Conservation (phyloP, 257 asterid species). For the Solanum medicagineum region DNA sequence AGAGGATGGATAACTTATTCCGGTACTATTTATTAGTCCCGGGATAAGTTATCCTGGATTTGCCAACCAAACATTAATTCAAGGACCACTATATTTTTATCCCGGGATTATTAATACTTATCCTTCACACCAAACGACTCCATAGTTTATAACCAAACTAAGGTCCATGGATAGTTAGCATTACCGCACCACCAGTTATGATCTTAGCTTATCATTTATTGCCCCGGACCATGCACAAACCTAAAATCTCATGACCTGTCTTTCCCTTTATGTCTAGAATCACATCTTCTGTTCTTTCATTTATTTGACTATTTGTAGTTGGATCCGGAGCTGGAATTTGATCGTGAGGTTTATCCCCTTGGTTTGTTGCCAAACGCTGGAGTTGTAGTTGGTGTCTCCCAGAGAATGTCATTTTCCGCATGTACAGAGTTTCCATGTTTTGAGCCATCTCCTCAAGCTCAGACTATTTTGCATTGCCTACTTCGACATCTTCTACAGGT, state of each 20-base stretch:
- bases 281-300: background rate
- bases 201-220: background rate
- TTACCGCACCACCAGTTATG: background rate
- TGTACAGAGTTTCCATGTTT: constrained; percentile 98
- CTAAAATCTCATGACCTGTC: background rate
- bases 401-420: constrained; percentile 97
- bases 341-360: constrained; percentile 98
- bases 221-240: background rate
- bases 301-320: constrained; percentile 34
- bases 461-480: constrained; percentile 93
- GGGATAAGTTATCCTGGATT: no score
- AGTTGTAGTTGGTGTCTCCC: constrained; percentile 97
- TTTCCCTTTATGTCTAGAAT: background rate
- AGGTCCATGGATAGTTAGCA: background rate
- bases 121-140: no score
- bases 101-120: no score
- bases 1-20: no score
- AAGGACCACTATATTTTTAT: no score
- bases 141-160: background rate
- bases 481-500: constrained; percentile 99
- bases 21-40: no score
- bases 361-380: constrained; percentile 97
- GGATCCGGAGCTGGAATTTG: constrained; percentile 99
- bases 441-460: constrained; percentile 99
- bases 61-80: no score